Evolutionary conservation across 306 rosid species (phyloP).

Genomic region (Lupinus albus): DNA sequence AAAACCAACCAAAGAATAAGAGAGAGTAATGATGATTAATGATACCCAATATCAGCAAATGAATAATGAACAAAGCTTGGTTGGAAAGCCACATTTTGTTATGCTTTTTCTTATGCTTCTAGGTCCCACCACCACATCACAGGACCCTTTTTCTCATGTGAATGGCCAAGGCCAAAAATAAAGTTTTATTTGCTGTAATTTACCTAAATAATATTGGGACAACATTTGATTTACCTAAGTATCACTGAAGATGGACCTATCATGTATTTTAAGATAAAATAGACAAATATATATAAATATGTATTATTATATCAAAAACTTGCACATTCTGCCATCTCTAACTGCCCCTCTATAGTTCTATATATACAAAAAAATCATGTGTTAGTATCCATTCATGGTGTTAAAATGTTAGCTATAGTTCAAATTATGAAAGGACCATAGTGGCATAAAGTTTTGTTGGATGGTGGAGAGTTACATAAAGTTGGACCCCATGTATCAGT

Average conservation of each 20-base stretch:
- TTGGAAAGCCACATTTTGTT: slow-evolving; percentile 57
- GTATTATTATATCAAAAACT: too few species aligned
- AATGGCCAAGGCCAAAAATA: slow-evolving; percentile 21
- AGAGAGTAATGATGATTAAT: slow-evolving; percentile 56
- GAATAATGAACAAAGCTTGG: slow-evolving; percentile 49
- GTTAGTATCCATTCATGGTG: background rate
- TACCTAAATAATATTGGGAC: too few species aligned
- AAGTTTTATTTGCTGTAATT: too few species aligned
- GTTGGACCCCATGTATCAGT: slow-evolving; percentile 35
- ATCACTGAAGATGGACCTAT: too few species aligned
- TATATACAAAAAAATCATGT: background rate
- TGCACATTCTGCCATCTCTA: too few species aligned
- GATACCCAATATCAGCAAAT: slow-evolving; percentile 46
- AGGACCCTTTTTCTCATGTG: slow-evolving; percentile 39
- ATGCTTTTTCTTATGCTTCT: slow-evolving; percentile 46
- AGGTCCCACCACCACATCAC: slow-evolving; percentile 33
- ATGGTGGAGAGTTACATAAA: slow-evolving; percentile 43
- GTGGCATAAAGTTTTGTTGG: slow-evolving; percentile 43
- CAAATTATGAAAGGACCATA: background rate
- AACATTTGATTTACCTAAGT: too few species aligned
- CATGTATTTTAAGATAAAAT: too few species aligned
- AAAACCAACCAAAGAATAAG: slow-evolving; percentile 17
- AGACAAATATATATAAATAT: too few species aligned
- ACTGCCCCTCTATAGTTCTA: too few species aligned
- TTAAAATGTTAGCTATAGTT: slow-evolving; percentile 28